Evolutionary conservation across 768 basidiomycete species (phyloP).

Genomic region (Chalciporus piperatus): DNA sequence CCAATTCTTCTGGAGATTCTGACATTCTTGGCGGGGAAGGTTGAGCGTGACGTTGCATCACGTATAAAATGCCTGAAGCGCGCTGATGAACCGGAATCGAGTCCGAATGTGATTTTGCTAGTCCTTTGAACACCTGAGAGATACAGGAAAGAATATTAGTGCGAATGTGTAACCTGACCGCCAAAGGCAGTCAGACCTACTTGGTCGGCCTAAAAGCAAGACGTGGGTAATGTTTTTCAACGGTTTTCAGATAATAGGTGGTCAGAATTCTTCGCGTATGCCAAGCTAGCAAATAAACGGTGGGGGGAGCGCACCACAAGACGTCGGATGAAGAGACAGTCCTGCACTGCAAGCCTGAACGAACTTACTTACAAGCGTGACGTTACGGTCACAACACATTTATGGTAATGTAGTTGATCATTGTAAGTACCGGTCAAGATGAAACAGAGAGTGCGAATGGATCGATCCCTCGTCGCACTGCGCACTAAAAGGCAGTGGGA

Average conservation of each 20-base stretch:
- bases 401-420: slow-evolving; percentile 34
- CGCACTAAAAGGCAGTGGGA: no score
- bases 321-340: slow-evolving; percentile 25
- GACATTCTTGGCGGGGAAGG: slow-evolving; percentile 28
- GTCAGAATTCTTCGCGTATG: slow-evolving; percentile 6
- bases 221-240: slow-evolving; percentile 3
- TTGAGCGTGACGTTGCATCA: slow-evolving; percentile 1
- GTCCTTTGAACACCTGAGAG: background rate
- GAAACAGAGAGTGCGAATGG: no score
- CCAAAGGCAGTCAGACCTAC: slow-evolving; percentile 13
- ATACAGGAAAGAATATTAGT: slow-evolving; percentile 7
- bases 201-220: slow-evolving; percentile 4
- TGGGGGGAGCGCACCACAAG: slow-evolving; percentile 9
- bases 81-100: background rate
- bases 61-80: slow-evolving; percentile 17
- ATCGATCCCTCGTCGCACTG: no score
- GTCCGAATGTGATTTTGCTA: slow-evolving; percentile 5
- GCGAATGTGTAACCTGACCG: slow-evolving; percentile 1
- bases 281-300: slow-evolving; percentile 10
- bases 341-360: slow-evolving; percentile 25
- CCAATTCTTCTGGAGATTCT: slow-evolving; percentile 37
- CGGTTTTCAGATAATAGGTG: slow-evolving; percentile 11
- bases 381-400: slow-evolving; percentile 34
- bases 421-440: slow-evolving; percentile 6
- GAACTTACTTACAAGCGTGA: slow-evolving; percentile 38